Conservation (phyloP, 768 basidiomycete genomes). For the Boletus reticuloceps region DNA sequence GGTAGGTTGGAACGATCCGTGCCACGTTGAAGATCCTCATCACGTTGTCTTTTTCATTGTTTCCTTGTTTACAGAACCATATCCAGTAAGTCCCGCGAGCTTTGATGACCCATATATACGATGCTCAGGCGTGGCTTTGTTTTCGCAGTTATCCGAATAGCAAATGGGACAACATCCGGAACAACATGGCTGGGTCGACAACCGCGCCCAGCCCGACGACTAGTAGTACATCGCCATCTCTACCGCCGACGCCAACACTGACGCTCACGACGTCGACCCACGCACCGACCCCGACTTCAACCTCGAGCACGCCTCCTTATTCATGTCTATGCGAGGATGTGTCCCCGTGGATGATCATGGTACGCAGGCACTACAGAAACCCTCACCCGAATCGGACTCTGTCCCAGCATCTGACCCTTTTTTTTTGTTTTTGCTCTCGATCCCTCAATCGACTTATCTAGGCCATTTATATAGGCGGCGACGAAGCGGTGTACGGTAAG, state of each 20-base stretch:
- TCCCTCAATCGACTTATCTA: not conserved
- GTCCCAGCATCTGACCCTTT: no score
- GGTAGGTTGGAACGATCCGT: slow-evolving; percentile 16
- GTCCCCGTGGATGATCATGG: slow-evolving; percentile 38
- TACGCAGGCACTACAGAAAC: slow-evolving; percentile 8
- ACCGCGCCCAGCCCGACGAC: slow-evolving; percentile 22
- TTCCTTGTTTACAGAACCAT: slow-evolving; percentile 44
- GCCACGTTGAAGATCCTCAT: not conserved
- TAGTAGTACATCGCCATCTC: not conserved
- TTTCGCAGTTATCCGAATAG: slow-evolving; percentile 54
- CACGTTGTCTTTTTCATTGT: not conserved
- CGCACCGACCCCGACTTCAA: slow-evolving; percentile 8
- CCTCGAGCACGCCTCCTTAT: no score
- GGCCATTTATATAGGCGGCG: slow-evolving; percentile 38
- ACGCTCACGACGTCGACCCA: not conserved
- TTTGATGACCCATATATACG: not conserved
- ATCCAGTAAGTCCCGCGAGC: slow-evolving; percentile 39
- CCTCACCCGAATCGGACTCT: no score
- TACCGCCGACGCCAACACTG: not conserved
- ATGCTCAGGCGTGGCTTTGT: not conserved
- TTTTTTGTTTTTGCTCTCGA: no score
- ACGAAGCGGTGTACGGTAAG: slow-evolving; percentile 42
- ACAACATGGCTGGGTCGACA: slow-evolving; percentile 44
- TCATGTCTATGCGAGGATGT: slow-evolving; percentile 41
- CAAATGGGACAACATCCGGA: no score